Evolutionary conservation across 768 basidiomycete species (phyloP).

Genomic region (Pleurotus tuoliensis): DNA sequence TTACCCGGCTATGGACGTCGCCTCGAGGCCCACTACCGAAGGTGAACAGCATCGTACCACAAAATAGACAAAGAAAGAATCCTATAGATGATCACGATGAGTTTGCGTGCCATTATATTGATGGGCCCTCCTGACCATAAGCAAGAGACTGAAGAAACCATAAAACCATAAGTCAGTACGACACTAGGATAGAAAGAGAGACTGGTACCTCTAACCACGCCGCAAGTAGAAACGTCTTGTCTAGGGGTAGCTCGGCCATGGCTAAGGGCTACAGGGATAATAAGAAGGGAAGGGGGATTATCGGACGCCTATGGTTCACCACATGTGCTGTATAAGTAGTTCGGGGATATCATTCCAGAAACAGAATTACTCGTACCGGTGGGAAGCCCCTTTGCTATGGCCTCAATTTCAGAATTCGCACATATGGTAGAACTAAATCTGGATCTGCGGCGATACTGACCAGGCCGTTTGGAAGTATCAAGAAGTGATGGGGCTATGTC

Average conservation of each 20-base stretch:
- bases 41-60: constrained; percentile 11
- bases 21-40: not conserved
- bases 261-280: not conserved
- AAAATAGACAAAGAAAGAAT: constrained; percentile 11
- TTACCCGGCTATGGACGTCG: constrained; percentile 9
- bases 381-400: too few relatives aligned
- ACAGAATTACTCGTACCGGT: too few relatives aligned
- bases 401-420: too few relatives aligned
- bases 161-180: not conserved
- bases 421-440: too few relatives aligned
- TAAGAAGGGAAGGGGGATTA: not conserved
- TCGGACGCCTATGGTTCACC: too few relatives aligned
- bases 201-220: constrained; percentile 15
- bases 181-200: not conserved
- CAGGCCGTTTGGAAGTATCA: too few relatives aligned
- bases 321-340: too few relatives aligned
- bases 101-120: not conserved
- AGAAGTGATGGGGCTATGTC: too few relatives aligned
- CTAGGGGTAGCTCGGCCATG: constrained; percentile 12
- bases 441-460: too few relatives aligned
- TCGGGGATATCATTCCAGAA: too few relatives aligned
- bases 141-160: not conserved
- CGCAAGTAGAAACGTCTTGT: constrained; percentile 15
- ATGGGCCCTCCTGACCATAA: not conserved
- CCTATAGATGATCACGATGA: constrained; percentile 3